These are phyloP conservation scores for Plasmodium knowlesi DNA, from an alignment of 169 alveolate species.

Conservation along the genomic window DNA sequence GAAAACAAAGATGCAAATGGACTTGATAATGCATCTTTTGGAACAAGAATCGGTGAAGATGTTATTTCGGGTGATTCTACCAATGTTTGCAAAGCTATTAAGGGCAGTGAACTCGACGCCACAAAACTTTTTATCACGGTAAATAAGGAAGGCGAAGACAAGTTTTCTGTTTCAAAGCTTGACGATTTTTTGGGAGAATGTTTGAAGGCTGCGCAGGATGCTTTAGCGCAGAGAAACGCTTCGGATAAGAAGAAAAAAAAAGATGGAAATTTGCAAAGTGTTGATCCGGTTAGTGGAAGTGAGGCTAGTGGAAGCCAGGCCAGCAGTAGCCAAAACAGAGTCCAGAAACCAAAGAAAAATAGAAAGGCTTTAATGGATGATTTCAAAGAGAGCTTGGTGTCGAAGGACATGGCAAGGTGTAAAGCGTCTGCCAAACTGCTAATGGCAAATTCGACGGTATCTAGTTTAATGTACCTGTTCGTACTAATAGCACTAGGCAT, in stretches of 20 bases:
- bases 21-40: not conserved
- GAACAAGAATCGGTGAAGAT: not conserved
- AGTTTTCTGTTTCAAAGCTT: constrained; percentile 5
- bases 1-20: not conserved
- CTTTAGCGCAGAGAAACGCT: not conserved
- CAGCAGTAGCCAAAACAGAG: not conserved
- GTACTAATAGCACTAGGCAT: not conserved
- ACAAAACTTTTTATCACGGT: constrained; percentile 19
- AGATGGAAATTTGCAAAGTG: not conserved
- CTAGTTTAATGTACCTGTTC: constrained; percentile 16
- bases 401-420: constrained; percentile 24
- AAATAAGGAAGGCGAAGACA: not conserved
- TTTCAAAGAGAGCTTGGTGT: constrained; percentile 22
- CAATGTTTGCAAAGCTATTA: not conserved
- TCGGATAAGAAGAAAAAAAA: not conserved
- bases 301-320: not conserved
- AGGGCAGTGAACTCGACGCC: constrained; percentile 6
- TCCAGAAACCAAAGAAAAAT: not conserved
- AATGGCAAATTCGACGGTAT: not conserved
- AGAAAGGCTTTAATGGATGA: not conserved
- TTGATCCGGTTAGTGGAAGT: not conserved
- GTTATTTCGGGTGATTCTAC: not conserved
- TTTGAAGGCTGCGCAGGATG: not conserved
- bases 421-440: not conserved
- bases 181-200: constrained; percentile 25